Percentiles rank a stretch among this genome's conserved stretches.
Evolutionary conservation across 352 stramenopile genomes (phyloP).

Genomic region (Globisporangium iwayamae): DNA sequence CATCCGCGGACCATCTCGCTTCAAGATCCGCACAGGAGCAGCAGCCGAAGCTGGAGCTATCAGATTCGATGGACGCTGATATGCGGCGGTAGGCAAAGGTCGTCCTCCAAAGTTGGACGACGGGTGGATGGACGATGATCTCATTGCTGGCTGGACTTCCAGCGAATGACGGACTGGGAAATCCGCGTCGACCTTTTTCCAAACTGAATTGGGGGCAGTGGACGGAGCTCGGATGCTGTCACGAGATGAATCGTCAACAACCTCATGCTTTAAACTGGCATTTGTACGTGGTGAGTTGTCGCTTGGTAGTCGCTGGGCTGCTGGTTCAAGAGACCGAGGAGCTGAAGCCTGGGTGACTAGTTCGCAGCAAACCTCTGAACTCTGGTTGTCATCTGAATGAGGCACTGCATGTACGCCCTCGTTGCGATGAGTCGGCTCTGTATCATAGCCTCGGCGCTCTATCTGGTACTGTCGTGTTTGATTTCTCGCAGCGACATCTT

Average conservation of each 20-base stretch:
- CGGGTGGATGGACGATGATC: background rate
- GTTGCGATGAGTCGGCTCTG: background rate
- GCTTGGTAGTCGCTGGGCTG: background rate
- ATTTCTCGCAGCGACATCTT: background rate
- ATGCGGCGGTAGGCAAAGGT: background rate
- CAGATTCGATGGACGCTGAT: background rate
- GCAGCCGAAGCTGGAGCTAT: background rate
- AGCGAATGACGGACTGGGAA: background rate
- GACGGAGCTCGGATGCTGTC: no score
- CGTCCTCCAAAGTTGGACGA: background rate
- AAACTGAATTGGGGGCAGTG: background rate
- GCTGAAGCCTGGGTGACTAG: background rate
- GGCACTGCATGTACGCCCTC: background rate
- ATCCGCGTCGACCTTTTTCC: conserved; percentile 3
- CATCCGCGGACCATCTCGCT: conserved; percentile 53
- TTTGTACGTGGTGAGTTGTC: background rate
- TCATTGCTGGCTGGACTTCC: background rate
- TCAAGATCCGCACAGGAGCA: conserved; percentile 46
- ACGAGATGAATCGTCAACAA: no score
- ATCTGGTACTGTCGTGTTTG: background rate
- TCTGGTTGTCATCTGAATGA: background rate
- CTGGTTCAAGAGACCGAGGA: background rate
- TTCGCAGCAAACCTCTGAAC: background rate
- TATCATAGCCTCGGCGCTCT: background rate
- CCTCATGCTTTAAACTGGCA: background rate